Conservation (phyloP, 192 early-diverging fungal genomes). For the Rhizophagus prolifer region DNA sequence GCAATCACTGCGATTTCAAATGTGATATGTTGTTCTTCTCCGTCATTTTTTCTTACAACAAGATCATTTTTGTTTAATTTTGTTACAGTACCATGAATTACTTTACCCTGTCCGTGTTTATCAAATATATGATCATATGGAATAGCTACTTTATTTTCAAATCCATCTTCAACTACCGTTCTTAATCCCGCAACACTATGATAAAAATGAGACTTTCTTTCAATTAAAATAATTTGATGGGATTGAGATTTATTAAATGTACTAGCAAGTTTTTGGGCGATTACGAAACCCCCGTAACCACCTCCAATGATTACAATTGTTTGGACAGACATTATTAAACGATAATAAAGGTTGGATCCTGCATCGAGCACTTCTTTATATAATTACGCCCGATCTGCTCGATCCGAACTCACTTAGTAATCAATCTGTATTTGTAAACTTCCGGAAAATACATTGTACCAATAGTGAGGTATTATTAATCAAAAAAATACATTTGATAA, state of each 20-base stretch:
- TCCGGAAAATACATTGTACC: no score
- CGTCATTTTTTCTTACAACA: constrained; percentile 34
- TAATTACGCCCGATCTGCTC: no score
- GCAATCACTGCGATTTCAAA: constrained; percentile 59
- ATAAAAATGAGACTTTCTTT: constrained; percentile 56
- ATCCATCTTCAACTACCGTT: constrained; percentile 45
- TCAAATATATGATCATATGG: constrained; percentile 49
- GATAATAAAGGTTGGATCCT: no score
- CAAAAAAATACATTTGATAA: no score
- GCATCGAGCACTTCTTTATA: no score
- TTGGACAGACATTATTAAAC: not conserved
- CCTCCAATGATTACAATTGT: constrained; percentile 47
- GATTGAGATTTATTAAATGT: constrained; percentile 36
- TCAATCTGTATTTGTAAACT: no score
- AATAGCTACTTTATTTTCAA: constrained; percentile 50
- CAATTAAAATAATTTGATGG: constrained; percentile 54
- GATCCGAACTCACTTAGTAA: no score
- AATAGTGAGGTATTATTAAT: no score
- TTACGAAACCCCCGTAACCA: constrained; percentile 51
- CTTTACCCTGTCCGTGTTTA: constrained; percentile 38
- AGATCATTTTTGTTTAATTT: constrained; percentile 44
- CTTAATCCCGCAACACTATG: constrained; percentile 54
- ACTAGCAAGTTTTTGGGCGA: constrained; percentile 45
- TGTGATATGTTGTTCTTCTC: constrained; percentile 34
- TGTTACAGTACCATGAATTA: constrained; percentile 45